Evolutionary conservation across 2,329 filamentous ascomycete genomes (phyloP).

Genomic region (Cladosporium halotolerans): DNA sequence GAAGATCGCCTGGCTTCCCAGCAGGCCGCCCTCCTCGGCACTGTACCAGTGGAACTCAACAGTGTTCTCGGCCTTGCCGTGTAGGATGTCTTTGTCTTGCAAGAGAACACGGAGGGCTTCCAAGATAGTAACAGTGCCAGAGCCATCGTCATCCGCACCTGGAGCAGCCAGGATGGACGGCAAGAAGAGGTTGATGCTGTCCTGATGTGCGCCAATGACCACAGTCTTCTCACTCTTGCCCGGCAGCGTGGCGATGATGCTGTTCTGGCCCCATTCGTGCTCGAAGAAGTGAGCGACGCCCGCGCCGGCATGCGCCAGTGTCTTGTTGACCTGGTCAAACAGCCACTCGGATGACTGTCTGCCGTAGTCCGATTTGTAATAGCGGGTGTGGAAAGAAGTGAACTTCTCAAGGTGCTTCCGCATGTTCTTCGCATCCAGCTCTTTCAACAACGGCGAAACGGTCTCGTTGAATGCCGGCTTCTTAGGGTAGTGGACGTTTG

Average conservation of each 20-base stretch:
- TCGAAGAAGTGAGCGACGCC: conserved; percentile 68
- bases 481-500: conserved; percentile 55
- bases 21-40: conserved; percentile 79
- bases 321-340: conserved; percentile 63
- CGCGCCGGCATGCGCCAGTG: conserved; percentile 66
- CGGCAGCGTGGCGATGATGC: conserved; percentile 85
- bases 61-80: conserved; percentile 71
- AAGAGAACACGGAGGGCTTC: conserved; percentile 82
- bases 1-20: conserved; percentile 89
- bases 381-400: conserved; percentile 73
- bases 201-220: conserved; percentile 76
- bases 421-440: conserved; percentile 72
- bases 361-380: conserved; percentile 74
- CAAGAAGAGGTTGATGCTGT: conserved; percentile 89
- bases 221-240: conserved; percentile 78
- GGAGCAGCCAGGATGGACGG: conserved; percentile 79
- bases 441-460: conserved; percentile 59
- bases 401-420: conserved; percentile 69
- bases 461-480: conserved; percentile 60
- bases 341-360: conserved; percentile 85
- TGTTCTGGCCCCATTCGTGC: conserved; percentile 84
- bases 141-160: conserved; percentile 89
- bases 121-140: conserved; percentile 68
- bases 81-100: conserved; percentile 57
- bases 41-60: conserved; percentile 97